phyloP scores from a whole-genome alignment of 225 moss, liverwort and hornwort genomes.

The Bryum argenteum region DNA sequence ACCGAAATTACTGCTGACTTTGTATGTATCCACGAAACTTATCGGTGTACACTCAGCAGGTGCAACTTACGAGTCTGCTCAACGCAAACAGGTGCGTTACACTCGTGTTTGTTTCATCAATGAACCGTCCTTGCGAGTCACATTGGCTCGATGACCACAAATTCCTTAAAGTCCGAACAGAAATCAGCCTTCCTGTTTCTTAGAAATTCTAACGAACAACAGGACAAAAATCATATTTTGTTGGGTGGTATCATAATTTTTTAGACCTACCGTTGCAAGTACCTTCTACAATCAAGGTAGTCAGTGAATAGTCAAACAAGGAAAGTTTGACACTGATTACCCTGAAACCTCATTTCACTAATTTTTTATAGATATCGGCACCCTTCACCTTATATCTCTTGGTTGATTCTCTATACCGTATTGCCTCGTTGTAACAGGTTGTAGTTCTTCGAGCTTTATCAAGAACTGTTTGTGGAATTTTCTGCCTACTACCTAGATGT shows the following conservation, averaged over 20 bases:
- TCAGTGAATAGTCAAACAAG: not conserved
- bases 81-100: constrained; percentile 26
- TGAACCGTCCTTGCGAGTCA: constrained; percentile 7
- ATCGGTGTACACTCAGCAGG: constrained; percentile 13
- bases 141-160: constrained; percentile 14
- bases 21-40: constrained; percentile 8
- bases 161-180: constrained; percentile 11
- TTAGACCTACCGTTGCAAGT: not conserved
- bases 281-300: not conserved
- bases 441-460: not conserved
- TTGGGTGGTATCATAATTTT: constrained; percentile 4
- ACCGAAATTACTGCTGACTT: not conserved
- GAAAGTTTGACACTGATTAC: not conserved
- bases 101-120: not conserved
- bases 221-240: constrained; percentile 17
- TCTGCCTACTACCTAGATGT: too few species aligned
- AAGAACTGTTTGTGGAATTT: not conserved
- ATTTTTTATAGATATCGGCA: not conserved
- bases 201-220: constrained; percentile 2
- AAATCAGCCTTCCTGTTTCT: constrained; percentile 14
- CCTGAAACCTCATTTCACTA: not conserved
- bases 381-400: not conserved
- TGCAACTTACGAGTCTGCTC: constrained; percentile 20
- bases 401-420: not conserved
- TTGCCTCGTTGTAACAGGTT: not conserved